phyloP scores from a whole-genome alignment of 768 basidiomycete genomes.

The Suillus occidentalis region DNA sequence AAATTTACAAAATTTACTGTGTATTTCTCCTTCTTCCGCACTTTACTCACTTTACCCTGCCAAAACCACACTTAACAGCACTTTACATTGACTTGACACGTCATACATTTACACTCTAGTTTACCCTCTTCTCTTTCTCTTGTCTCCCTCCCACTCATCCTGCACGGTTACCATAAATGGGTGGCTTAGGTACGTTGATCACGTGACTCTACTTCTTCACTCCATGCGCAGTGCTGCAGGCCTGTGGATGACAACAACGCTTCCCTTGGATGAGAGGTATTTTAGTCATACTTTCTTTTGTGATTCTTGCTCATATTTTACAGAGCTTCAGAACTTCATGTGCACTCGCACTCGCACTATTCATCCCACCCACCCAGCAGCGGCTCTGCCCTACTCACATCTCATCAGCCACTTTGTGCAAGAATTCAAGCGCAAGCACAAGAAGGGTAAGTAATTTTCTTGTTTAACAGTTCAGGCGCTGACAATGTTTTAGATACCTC shows the following conservation, averaged over 20 bases:
- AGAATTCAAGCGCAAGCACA: conserved; percentile 62
- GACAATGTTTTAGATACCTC: too few relatives aligned
- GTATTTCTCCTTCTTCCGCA: not conserved
- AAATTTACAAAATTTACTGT: conserved; percentile 1
- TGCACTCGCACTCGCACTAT: too few relatives aligned
- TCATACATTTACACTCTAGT: too few relatives aligned
- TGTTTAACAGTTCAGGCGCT: too few relatives aligned
- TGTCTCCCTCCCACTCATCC: not conserved
- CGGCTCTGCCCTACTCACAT: too few relatives aligned
- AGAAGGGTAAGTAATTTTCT: conserved; percentile 55
- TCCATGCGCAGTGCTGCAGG: not conserved
- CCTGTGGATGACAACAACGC: not conserved
- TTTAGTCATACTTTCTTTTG: too few relatives aligned
- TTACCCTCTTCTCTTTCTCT: too few relatives aligned
- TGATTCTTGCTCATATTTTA: too few relatives aligned
- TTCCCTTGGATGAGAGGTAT: not conserved
- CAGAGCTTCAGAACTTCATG: too few relatives aligned
- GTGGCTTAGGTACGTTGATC: not conserved
- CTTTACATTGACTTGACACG: not conserved
- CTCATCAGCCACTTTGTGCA: conserved; percentile 60
- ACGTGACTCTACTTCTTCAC: not conserved
- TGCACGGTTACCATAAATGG: not conserved
- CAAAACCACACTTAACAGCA: too few relatives aligned
- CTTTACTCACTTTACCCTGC: not conserved
- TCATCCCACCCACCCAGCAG: too few relatives aligned